Base-by-base conservation (phyloP, 345 rosid genomes). In the Alliaria petiolata region DNA sequence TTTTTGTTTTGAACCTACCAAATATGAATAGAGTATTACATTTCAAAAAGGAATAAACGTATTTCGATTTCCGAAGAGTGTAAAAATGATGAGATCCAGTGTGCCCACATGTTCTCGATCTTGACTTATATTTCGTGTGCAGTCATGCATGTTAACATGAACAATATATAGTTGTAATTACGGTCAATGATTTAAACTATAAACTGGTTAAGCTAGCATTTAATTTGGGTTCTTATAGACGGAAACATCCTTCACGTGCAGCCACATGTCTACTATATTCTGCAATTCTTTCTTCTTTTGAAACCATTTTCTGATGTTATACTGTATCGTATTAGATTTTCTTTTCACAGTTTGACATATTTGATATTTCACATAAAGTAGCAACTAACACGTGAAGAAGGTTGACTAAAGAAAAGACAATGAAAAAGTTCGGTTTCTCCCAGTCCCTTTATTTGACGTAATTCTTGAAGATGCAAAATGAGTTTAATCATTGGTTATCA, bases 161-260 rank as follows among this genome's bases (percentile, higher is more conserved):
- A 43, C 72, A 59, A n/a, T n/a, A n/a, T n/a, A 59, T 49, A 33
- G 35, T 50, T 42, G 62, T 59, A 59, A 42, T 58, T 40, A 59
- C 3, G 69, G 65, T 69, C 79, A 75, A 68, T 62, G 58, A 62
- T 53, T 35, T 58, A 56, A 38, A 55, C 51, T 64, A 59, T 6
- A 35, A 75, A 44, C 10, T 45, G 34, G 15, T 28, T 63, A 38
- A 63, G n/a, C n/a, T n/a, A n/a, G 61, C 62, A 76, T 47, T 63
- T 62, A 64, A 12, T 62, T 45, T 39, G 67, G 39, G 58, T 28
- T 69, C 44, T 53, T 55, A n/a, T n/a, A 45, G 15, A 47, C 3
- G 69, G 70, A 53, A 69, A 53, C 75, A 68, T 54, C 69, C 17
- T 62, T 38, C 79, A 76, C 79, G 53, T 76, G 79, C 43, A 63